Conservation (phyloP, 169 alveolate species). For the Plasmodium gonderi region DNA sequence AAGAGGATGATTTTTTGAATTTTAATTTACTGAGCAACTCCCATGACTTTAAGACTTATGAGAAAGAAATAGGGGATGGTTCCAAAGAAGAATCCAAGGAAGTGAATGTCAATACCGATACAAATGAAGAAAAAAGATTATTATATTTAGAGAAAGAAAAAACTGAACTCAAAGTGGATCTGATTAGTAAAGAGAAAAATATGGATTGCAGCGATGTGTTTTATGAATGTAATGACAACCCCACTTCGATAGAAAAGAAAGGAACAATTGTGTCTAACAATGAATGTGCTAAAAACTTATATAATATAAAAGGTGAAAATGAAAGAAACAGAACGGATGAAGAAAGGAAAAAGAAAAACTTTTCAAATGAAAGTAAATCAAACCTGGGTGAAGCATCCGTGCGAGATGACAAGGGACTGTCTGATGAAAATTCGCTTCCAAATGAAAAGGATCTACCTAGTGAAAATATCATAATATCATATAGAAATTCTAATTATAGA, state of each 20-base stretch:
- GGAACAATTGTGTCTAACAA: neutral
- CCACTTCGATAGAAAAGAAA: neutral
- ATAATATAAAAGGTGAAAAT: neutral
- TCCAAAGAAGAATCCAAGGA: neutral
- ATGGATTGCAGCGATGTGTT: neutral
- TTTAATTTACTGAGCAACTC: neutral
- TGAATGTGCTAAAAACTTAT: neutral
- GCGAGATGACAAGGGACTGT: neutral
- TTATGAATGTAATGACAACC: neutral
- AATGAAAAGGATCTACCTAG: neutral
- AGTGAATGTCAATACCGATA: neutral
- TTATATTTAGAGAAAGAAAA: neutral
- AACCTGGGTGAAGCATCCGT: neutral
- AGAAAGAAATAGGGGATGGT: neutral
- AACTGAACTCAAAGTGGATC: too few relatives aligned
- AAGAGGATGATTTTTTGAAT: conserved; percentile 11
- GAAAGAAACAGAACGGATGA: neutral
- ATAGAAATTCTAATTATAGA: neutral
- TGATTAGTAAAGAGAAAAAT: neutral
- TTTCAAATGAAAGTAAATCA: neutral
- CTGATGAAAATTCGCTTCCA: neutral
- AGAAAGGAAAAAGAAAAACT: neutral
- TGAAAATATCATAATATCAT: neutral
- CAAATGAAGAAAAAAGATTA: neutral
- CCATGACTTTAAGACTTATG: neutral